phyloP scores from a whole-genome alignment of 2,329 filamentous ascomycete genomes.

The Didymella sp. region DNA sequence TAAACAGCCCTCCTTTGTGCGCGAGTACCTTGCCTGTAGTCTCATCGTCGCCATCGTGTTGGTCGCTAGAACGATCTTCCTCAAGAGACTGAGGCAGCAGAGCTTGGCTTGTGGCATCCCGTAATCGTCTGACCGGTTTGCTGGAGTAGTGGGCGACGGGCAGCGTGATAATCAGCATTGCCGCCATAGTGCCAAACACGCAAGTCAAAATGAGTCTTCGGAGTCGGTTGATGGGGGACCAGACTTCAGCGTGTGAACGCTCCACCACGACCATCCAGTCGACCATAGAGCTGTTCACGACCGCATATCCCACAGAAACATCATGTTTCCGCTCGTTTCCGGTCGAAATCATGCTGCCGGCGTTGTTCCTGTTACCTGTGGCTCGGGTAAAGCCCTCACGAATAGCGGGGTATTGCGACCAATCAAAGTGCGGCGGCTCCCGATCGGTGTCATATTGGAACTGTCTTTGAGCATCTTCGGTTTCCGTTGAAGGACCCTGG shows the following conservation, averaged over 20 bases:
- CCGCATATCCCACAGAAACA: slow-evolving; percentile 81
- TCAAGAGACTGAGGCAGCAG: slow-evolving; percentile 61
- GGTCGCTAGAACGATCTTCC: slow-evolving; percentile 50
- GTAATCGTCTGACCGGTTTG: slow-evolving; percentile 77
- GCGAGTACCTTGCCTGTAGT: slow-evolving; percentile 38
- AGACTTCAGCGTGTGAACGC: slow-evolving; percentile 75
- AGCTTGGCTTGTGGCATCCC: slow-evolving; percentile 75
- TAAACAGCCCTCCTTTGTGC: slow-evolving; percentile 55
- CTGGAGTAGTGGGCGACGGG: slow-evolving; percentile 84
- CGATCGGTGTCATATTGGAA: slow-evolving; percentile 34
- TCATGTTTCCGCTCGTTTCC: slow-evolving; percentile 71
- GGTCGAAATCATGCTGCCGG: slow-evolving; percentile 71
- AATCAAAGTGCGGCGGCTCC: slow-evolving; percentile 57
- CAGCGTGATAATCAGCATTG: slow-evolving; percentile 73
- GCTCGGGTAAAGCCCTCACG: slow-evolving; percentile 64
- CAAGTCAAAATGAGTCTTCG: slow-evolving; percentile 81
- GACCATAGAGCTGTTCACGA: slow-evolving; percentile 70
- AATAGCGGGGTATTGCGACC: slow-evolving; percentile 69
- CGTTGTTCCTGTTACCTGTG: slow-evolving; percentile 63
- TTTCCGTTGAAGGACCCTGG: slow-evolving; percentile 41
- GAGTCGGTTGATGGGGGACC: slow-evolving; percentile 75
- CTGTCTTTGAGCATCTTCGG: slow-evolving; percentile 32
- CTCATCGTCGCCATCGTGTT: slow-evolving; percentile 50
- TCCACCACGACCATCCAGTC: slow-evolving; percentile 87
- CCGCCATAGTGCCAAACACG: slow-evolving; percentile 80